Evolutionary conservation across 345 rosid genomes (phyloP).

Genomic region (Syzygium aromaticum): DNA sequence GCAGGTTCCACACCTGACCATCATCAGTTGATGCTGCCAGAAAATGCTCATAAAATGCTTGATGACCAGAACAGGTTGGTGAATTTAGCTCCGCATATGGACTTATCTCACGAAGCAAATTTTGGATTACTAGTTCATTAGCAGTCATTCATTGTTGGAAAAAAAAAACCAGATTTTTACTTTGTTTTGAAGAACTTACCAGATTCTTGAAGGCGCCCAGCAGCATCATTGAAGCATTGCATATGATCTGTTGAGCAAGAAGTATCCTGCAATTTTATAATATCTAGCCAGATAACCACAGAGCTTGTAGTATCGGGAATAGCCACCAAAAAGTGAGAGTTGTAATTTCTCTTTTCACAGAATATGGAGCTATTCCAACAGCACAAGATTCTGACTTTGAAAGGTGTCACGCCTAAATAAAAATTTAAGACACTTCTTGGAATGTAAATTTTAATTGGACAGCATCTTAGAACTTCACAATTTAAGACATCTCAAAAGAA

Average conservation of each 20-base stretch:
- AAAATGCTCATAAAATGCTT: neutral
- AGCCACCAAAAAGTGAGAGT: neutral
- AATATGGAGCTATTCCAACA: neutral
- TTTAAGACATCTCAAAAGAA: neutral
- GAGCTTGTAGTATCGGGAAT: neutral
- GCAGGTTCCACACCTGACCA: neutral
- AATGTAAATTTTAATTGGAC: neutral
- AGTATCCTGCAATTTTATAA: conserved; percentile 39
- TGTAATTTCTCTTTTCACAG: neutral
- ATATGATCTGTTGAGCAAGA: conserved; percentile 68
- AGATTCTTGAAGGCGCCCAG: conserved; percentile 72
- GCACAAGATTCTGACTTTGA: neutral
- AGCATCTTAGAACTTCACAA: neutral
- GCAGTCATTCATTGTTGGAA: neutral
- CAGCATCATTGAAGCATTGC: conserved; percentile 77
- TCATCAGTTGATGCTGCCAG: neutral
- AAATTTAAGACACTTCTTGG: neutral
- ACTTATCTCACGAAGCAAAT: neutral
- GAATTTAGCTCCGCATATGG: neutral
- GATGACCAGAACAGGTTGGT: neutral
- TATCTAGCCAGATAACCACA: neutral
- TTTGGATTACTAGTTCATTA: neutral
- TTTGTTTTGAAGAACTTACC: conserved; percentile 21
- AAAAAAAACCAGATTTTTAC: neutral
- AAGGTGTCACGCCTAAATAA: neutral